Conservation (phyloP, 2,329 filamentous ascomycete genomes). For the Fusarium pseudograminearum region DNA sequence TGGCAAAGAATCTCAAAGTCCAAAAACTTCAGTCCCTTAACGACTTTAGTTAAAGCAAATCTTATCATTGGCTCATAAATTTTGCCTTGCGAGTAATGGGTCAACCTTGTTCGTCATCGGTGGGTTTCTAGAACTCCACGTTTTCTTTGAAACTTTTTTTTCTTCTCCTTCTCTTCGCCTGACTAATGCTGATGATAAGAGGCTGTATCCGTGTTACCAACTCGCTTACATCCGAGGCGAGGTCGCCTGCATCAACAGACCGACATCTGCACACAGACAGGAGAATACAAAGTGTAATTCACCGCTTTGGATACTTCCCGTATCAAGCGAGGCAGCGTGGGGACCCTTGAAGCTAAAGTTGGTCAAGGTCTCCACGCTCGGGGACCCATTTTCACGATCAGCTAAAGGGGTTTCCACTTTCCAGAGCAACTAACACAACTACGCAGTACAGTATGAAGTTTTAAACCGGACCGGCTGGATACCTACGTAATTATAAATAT, state of each 20-base stretch:
- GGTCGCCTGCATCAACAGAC: conserved; percentile 16
- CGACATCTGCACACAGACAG: conserved; percentile 21
- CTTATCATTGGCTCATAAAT: conserved; percentile 19
- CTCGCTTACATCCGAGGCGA: conserved; percentile 17
- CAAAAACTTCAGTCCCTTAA: conserved; percentile 2
- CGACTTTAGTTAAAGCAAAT: background rate
- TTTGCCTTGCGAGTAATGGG: conserved; percentile 32
- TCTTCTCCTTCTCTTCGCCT: background rate
- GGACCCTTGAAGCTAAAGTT: conserved; percentile 41
- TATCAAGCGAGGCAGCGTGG: conserved; percentile 36
- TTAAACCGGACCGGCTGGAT: conserved; percentile 16
- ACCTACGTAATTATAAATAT: conserved; percentile 37
- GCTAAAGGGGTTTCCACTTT: conserved; percentile 35
- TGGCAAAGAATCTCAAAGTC: conserved; percentile 28
- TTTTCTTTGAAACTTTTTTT: conserved; percentile 12
- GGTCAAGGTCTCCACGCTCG: conserved; percentile 21
- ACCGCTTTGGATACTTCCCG: conserved; percentile 37
- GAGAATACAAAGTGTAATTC: conserved; percentile 23
- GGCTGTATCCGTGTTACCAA: conserved; percentile 4
- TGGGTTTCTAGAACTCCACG: conserved; percentile 33
- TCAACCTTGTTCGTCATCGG: conserved; percentile 31
- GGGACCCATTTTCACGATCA: conserved; percentile 21
- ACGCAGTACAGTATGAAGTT: conserved; percentile 19
- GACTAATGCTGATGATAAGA: conserved; percentile 12
- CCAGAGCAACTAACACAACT: background rate